Base-by-base conservation (phyloP, 2,329 filamentous ascomycete species). In the Aspergillus sp. region DNA sequence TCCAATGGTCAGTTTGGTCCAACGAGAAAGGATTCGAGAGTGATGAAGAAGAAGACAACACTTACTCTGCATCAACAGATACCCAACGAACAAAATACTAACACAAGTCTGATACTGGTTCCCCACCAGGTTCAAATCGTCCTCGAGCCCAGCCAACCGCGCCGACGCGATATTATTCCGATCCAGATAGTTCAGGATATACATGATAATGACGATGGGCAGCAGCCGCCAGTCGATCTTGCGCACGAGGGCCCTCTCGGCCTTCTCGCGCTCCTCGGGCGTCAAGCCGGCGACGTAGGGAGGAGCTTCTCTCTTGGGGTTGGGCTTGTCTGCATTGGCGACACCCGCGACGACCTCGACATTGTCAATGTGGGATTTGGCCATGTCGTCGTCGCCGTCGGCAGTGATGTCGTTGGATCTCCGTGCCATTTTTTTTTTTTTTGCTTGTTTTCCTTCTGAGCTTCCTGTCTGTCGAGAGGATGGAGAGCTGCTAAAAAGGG, bases 151-250 rank as follows among this genome's bases (percentile, higher is more conserved):
- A 41, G 66, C 62, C 29, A 67, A 57, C 32, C 59, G 58, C 30
- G 65, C 65, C 5, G 64, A 59, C 2, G 64, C 61, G 51, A 66
- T 67, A 45, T 67, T 75, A 57, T 73, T 73, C 30, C 68, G 61
- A 48, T 72, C 69, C 41, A 71, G 69, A 42, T 71, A 72, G 54
- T 71, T 72, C 67, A 72, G 69, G 30, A 71, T 55, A 48, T 71
- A 71, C 5, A 70, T 62, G 7, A 65, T 48, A 48, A 72, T 66
- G 7, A 72, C 60, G 42, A 69, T 49, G 4, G 68, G 69, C 64
- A 71, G 68, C 29, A 70, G 63, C 30, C 64, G 42, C 12, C 49
- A 29, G 45, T 72, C 69, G 42, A 72, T 69, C 29, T 60, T 63
- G 4, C 58, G 54, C 3, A 62, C 57, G 41, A 72, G 57, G 46